Evolutionary conservation across 192 early-diverging fungal species (phyloP).

Genomic region (Funneliformis mosseae): DNA sequence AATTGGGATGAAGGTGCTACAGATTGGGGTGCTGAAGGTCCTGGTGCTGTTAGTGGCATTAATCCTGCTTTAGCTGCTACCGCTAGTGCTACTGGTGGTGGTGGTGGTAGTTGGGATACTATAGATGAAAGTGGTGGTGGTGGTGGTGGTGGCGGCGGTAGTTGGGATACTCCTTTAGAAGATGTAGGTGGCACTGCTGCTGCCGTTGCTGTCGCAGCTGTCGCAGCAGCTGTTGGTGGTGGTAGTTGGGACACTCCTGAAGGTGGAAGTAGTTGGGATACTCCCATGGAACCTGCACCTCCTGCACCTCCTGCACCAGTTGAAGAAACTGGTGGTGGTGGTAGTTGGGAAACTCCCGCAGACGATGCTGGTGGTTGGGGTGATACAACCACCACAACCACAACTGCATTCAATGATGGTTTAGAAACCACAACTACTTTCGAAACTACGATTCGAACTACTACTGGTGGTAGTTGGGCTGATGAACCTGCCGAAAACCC

Average conservation of each 20-base stretch:
- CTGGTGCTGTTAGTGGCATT: constrained; percentile 48
- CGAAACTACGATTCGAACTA: background rate
- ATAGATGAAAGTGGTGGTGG: background rate
- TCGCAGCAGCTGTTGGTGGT: no score
- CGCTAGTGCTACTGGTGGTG: constrained; percentile 1
- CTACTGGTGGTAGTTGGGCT: background rate
- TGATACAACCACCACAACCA: background rate
- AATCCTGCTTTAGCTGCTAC: constrained; percentile 45
- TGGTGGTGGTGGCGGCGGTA: background rate
- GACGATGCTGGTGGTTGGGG: background rate
- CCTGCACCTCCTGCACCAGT: background rate
- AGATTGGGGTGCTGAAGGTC: constrained; percentile 36
- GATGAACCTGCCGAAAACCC: background rate
- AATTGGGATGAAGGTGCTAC: constrained; percentile 62
- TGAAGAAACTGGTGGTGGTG: background rate
- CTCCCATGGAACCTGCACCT: background rate
- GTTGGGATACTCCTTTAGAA: no score
- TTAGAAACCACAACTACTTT: background rate
- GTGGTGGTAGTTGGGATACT: constrained; percentile 9
- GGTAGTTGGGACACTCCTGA: no score
- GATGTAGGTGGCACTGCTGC: no score
- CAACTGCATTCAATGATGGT: background rate
- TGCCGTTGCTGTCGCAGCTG: no score
- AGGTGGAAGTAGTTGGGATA: background rate
- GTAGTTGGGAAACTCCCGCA: background rate